Evolutionary conservation across 805 yeast species (phyloP), one percentile per base, ranked within the genome.

Genomic region (Limtongozyma cylindracea): DNA sequence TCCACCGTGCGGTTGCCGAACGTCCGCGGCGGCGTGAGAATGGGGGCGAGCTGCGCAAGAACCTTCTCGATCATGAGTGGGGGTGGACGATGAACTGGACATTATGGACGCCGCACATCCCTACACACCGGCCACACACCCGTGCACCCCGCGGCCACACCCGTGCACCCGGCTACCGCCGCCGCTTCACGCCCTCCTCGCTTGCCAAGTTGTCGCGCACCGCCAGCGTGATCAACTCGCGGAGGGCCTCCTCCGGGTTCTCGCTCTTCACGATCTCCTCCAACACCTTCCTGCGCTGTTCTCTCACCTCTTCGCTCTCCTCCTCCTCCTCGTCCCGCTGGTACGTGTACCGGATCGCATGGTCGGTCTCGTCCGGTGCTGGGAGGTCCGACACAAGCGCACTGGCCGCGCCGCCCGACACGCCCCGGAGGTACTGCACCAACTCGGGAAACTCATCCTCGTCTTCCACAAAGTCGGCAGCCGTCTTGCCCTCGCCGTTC

Each of bases 361-460:
- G 59, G 6, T 58, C 60, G 12, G 48, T 53, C 9, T 45, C 28
- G 6, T 24, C 30, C 2, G 53, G 57, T 3, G 55, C 48, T 1
- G 56, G 55, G 18, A 50, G 36, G 5, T 37, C 28, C 3, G 22
- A 28, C 18, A 39, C 19, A 20, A 43, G 34, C 3, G 28, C 29
- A 17, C 33, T 29, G 13, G 28, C 27, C 27, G 25, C 30, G 7
- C 19, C 28, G 4, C 37, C 31, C 18, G 18, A 5, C 18, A 10
- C 4, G 0, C 53, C 31, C 21, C 48, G 51, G 32, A 82, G 48
- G 35, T 72, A 88, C 17, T 49, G 53, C 7, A 65, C 65, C 9
- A 84, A 47, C 18, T 78, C 92, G 2, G 88, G 82, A 31, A 57
- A 70, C 30, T 84, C 95, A 11, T 59, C 78, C 20, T 80, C 94